These are phyloP conservation scores for Blechomonas ayalai DNA, from an alignment of 208 protist species.

Conservation along the genomic window DNA sequence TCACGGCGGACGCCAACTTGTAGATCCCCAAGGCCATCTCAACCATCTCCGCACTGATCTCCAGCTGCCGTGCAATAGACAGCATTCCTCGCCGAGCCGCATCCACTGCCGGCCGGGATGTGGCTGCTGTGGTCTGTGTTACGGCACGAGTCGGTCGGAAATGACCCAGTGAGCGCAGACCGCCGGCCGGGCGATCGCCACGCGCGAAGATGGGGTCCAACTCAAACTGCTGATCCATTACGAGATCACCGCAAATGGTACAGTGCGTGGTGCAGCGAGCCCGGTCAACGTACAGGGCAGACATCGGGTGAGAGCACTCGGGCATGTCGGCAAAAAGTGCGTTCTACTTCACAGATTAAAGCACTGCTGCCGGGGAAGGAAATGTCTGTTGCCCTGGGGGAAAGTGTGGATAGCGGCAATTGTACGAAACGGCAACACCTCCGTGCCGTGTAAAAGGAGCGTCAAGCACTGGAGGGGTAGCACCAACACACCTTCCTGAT, in stretches of 20 bases:
- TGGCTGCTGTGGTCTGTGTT: slow-evolving; percentile 7
- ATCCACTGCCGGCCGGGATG: slow-evolving; percentile 29
- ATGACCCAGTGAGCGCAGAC: slow-evolving; percentile 12
- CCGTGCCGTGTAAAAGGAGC: neutral
- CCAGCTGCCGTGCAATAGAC: slow-evolving; percentile 59
- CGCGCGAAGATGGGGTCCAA: slow-evolving; percentile 69
- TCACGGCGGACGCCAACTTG: slow-evolving; percentile 60
- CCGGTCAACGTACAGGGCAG: slow-evolving; percentile 57
- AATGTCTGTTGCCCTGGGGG: neutral
- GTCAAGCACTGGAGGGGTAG: too few relatives aligned
- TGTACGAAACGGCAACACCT: slow-evolving; percentile 5
- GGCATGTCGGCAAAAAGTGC: slow-evolving; percentile 21
- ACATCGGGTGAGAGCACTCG: slow-evolving; percentile 60
- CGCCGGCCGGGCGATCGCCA: slow-evolving; percentile 8
- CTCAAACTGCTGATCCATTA: slow-evolving; percentile 68
- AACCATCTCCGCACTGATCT: slow-evolving; percentile 71
- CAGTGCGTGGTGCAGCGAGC: slow-evolving; percentile 53
- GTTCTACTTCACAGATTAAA: too few relatives aligned
- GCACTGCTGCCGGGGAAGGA: neutral
- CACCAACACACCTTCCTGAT: slow-evolving; percentile 1
- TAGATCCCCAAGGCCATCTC: slow-evolving; percentile 78
- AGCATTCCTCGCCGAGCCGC: slow-evolving; percentile 75
- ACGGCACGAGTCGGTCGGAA: slow-evolving; percentile 36
- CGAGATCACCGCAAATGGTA: slow-evolving; percentile 74
- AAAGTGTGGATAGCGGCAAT: neutral